These are phyloP conservation scores for Novakomyces olei DNA, from an alignment of 805 yeast species.

Conservation along the genomic window DNA sequence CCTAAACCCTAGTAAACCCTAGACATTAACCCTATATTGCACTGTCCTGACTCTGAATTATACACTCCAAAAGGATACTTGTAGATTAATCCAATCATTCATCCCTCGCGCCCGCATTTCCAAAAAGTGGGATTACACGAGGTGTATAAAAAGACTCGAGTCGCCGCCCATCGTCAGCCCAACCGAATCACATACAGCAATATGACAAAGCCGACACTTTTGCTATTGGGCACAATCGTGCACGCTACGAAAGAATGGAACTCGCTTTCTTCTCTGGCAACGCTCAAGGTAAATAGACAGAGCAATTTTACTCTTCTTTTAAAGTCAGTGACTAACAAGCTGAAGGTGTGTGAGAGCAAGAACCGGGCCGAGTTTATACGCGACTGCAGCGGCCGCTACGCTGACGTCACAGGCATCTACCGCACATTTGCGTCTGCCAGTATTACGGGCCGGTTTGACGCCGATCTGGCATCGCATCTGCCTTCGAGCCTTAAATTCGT, in stretches of 20 bases:
- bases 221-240: constrained; percentile 39
- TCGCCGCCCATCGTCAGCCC: too few relatives aligned
- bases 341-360: constrained; percentile 7
- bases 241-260: constrained; percentile 50
- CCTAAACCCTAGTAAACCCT: too few relatives aligned
- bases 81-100: too few relatives aligned
- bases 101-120: too few relatives aligned
- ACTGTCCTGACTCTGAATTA: too few relatives aligned
- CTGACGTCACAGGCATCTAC: constrained; percentile 21
- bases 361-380: constrained; percentile 19
- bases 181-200: too few relatives aligned
- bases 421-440: constrained; percentile 33
- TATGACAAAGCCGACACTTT: constrained; percentile 30
- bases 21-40: too few relatives aligned
- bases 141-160: too few relatives aligned
- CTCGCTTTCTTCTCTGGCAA: constrained; percentile 20
- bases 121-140: too few relatives aligned
- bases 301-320: not conserved
- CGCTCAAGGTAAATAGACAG: not conserved
- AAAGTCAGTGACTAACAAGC: not conserved
- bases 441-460: constrained; percentile 43
- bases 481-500: constrained; percentile 33
- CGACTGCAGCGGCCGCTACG: constrained; percentile 25
- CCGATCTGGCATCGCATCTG: constrained; percentile 31
- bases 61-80: too few relatives aligned